Evolutionary conservation across 1,284 basidiomycete species (phyloP).

Genomic region (Sanguinoderma infundibulare): DNA sequence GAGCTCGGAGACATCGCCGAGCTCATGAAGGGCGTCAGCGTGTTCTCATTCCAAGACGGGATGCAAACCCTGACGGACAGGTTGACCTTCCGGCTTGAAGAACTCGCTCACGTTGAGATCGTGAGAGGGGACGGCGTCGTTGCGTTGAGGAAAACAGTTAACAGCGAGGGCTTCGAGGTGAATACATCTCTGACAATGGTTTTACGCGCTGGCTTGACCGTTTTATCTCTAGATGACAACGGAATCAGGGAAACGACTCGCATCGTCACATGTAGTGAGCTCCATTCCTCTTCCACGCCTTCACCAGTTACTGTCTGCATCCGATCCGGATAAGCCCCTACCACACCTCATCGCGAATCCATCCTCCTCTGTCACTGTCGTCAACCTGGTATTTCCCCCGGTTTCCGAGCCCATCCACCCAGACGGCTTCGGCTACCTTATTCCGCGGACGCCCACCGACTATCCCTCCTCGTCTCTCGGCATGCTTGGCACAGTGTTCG

Average conservation of each 20-base stretch:
- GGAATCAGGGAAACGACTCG: conserved; percentile 41
- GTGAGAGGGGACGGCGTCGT: conserved; percentile 47
- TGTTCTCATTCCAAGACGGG: conserved; percentile 84
- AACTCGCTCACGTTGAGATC: conserved; percentile 63
- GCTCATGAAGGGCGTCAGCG: conserved; percentile 65
- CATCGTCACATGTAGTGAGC: conserved; percentile 64
- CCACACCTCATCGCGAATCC: conserved; percentile 60
- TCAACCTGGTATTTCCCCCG: too few relatives aligned
- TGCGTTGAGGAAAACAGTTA: conserved; percentile 40
- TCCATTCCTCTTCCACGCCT: conserved; percentile 75
- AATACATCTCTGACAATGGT: neutral
- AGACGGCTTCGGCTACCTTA: conserved; percentile 91
- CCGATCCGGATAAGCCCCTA: conserved; percentile 32
- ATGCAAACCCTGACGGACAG: conserved; percentile 68
- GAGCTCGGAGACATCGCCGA: conserved; percentile 56
- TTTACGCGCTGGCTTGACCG: neutral
- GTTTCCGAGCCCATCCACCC: conserved; percentile 66
- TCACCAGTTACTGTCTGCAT: conserved; percentile 48
- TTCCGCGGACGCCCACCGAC: conserved; percentile 73
- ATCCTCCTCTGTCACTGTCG: conserved; percentile 69
- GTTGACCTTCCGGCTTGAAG: conserved; percentile 56
- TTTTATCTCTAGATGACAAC: conserved; percentile 46
- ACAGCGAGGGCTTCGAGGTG: conserved; percentile 47
- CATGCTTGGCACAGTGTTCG: conserved; percentile 85
- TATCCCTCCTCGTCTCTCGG: too few relatives aligned